Percentiles rank a stretch among this genome's conserved stretches.
phyloP scores from a whole-genome alignment of 2,329 filamentous ascomycete genomes.

The Pseudovirgaria hyperparasitica region DNA sequence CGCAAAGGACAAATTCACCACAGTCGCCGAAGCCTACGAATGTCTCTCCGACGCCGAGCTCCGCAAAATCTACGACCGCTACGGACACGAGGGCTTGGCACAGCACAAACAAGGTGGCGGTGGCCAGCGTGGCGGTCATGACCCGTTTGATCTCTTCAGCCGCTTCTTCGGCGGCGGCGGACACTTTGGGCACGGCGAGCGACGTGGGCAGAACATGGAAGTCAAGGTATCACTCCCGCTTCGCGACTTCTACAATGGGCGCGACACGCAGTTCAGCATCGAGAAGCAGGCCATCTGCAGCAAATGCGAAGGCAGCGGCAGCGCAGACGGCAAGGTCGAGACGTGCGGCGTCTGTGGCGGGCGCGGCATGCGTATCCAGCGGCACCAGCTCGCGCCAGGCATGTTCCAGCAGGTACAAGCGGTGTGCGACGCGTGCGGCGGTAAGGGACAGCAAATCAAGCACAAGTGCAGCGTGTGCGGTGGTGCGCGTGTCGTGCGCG shows the following conservation, averaged over 20 bases:
- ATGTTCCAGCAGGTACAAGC: conserved; percentile 97
- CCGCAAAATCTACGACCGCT: conserved; percentile 84
- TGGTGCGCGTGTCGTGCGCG: conserved; percentile 66
- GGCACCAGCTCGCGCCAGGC: conserved; percentile 89
- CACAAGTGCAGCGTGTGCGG: conserved; percentile 71
- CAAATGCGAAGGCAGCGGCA: conserved; percentile 75
- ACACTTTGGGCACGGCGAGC: conserved; percentile 66
- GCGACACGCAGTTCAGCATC: conserved; percentile 73
- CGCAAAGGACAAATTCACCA: conserved; percentile 83
- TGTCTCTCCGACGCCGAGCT: conserved; percentile 67
- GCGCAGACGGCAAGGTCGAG: conserved; percentile 70
- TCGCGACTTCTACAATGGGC: conserved; percentile 85
- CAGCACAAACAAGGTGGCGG: conserved; percentile 64
- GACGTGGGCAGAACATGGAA: conserved; percentile 80
- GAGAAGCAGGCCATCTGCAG: conserved; percentile 96
- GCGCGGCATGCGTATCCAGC: conserved; percentile 71
- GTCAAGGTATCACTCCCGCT: conserved; percentile 68
- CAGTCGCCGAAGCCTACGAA: conserved; percentile 92
- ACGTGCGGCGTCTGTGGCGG: conserved; percentile 67
- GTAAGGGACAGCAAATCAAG: conserved; percentile 77
- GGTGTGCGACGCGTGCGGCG: conserved; percentile 76
- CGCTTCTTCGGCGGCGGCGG: conserved; percentile 91
- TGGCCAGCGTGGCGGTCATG: conserved; percentile 42
- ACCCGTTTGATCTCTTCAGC: conserved; percentile 93
- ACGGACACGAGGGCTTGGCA: conserved; percentile 83